A percentile compares a stretch with the other conserved stretches of the same genome.
Evolutionary conservation across 1,139 yeast species (phyloP).

Genomic region (Yamadazyma sp.): DNA sequence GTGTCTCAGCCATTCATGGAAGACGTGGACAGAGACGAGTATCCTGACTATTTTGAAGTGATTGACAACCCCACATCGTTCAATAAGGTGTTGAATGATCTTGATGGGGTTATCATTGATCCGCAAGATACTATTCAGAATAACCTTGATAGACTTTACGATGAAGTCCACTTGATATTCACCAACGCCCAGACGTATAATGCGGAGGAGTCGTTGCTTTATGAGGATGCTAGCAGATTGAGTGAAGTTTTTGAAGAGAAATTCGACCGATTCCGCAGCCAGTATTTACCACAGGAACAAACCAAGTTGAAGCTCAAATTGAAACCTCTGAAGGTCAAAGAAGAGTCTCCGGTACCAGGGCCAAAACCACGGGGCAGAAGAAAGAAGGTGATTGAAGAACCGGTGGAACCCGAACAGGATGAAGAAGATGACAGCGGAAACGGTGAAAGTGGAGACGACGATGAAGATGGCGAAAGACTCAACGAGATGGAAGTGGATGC

Average conservation of each 20-base stretch:
- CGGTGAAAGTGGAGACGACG: conserved; percentile 15
- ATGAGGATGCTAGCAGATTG: conserved; percentile 55
- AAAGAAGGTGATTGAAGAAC: conserved; percentile 20
- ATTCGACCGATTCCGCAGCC: conserved; percentile 25
- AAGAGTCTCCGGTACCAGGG: conserved; percentile 16
- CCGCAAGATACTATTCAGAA: conserved; percentile 29
- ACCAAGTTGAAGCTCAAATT: conserved; percentile 25
- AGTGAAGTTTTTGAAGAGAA: conserved; percentile 33
- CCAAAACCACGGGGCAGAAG: conserved; percentile 18
- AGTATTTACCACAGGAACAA: conserved; percentile 12
- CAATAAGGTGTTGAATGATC: conserved; percentile 39
- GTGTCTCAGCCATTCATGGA: conserved; percentile 59
- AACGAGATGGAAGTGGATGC: conserved; percentile 18
- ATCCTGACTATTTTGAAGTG: conserved; percentile 59
- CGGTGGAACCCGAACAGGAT: conserved; percentile 11
- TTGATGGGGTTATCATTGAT: conserved; percentile 41
- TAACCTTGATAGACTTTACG: conserved; percentile 47
- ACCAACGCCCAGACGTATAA: conserved; percentile 59
- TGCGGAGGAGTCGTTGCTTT: conserved; percentile 54
- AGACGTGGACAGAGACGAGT: conserved; percentile 52
- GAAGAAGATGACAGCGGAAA: conserved; percentile 7
- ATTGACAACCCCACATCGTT: conserved; percentile 60
- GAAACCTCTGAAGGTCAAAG: conserved; percentile 23
- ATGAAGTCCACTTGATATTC: conserved; percentile 51
- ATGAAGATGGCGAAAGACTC: conserved; percentile 19